These are phyloP conservation scores for Crithidia thermophila DNA, from an alignment of 208 protist species.

Conservation along the genomic window DNA sequence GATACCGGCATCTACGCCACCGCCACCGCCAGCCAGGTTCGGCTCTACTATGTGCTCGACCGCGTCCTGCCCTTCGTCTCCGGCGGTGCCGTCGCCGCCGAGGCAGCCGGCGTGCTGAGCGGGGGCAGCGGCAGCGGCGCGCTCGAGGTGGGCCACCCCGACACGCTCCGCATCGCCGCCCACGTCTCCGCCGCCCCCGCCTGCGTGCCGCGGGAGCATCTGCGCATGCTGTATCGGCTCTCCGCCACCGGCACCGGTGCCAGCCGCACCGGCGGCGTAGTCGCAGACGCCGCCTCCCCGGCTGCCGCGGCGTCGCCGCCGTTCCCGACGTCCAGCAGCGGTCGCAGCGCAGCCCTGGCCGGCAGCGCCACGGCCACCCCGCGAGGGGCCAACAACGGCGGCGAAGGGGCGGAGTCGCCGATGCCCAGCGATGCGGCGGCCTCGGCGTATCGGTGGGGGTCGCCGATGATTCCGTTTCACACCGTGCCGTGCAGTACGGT, in stretches of 20 bases:
- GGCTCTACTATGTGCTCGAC: constrained; percentile 46
- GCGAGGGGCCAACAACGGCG: neutral
- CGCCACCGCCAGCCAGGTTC: constrained; percentile 41
- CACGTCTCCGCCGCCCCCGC: constrained; percentile 14
- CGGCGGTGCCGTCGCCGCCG: neutral
- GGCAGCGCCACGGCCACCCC: neutral
- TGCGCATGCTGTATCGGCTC: constrained; percentile 27
- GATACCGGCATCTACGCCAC: constrained; percentile 72
- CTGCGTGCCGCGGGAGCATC: constrained; percentile 29
- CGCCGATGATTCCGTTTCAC: constrained; percentile 24
- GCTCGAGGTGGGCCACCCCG: neutral
- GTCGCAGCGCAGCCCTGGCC: neutral
- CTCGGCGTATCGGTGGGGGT: constrained; percentile 14
- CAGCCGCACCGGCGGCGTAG: neutral
- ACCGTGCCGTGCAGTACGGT: constrained; percentile 6
- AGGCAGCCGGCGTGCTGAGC: neutral
- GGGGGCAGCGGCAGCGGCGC: neutral
- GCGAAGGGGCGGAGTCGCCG: neutral
- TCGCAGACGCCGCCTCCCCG: neutral
- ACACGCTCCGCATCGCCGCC: neutral
- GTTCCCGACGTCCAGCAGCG: neutral
- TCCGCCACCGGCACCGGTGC: constrained; percentile 7
- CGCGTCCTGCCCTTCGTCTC: constrained; percentile 17
- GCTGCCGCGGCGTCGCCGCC: neutral
- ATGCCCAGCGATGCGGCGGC: neutral